Evolutionary conservation across 768 basidiomycete genomes (phyloP).

Genomic region (Suillus cothurnatus): DNA sequence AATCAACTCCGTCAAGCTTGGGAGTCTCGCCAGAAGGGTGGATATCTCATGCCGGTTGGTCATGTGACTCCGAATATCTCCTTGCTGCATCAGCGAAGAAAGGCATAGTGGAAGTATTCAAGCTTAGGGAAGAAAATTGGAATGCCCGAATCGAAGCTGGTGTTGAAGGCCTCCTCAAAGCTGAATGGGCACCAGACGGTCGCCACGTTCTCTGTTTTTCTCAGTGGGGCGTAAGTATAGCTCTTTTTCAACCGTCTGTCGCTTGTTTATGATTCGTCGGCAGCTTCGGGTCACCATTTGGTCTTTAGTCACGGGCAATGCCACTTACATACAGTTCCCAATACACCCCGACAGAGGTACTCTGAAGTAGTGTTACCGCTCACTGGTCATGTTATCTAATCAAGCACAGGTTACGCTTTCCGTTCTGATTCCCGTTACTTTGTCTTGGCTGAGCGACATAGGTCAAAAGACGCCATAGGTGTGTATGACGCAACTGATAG

Average conservation of each 20-base stretch:
- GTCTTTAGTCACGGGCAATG: constrained; percentile 73
- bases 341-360: constrained; percentile 79
- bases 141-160: constrained; percentile 77
- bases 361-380: background rate
- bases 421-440: constrained; percentile 83
- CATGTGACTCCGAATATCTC: constrained; percentile 85
- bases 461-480: constrained; percentile 85
- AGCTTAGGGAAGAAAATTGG: constrained; percentile 80
- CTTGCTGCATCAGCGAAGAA: constrained; percentile 76
- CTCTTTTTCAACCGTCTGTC: constrained; percentile 20
- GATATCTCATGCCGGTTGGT: constrained; percentile 84
- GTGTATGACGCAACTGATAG: constrained; percentile 75
- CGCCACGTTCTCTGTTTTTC: constrained; percentile 86
- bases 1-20: constrained; percentile 28
- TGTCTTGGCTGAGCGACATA: constrained; percentile 84
- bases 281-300: constrained; percentile 88
- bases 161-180: constrained; percentile 81
- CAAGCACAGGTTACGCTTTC: constrained; percentile 67
- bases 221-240: constrained; percentile 80
- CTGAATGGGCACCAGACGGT: constrained; percentile 90
- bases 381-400: background rate
- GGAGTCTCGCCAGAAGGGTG: constrained; percentile 33
- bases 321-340: constrained; percentile 87
- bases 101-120: constrained; percentile 76
- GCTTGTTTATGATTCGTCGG: constrained; percentile 8